phyloP scores from a whole-genome alignment of 2,329 filamentous ascomycete species.

The Endoconidiophora laricicola region DNA sequence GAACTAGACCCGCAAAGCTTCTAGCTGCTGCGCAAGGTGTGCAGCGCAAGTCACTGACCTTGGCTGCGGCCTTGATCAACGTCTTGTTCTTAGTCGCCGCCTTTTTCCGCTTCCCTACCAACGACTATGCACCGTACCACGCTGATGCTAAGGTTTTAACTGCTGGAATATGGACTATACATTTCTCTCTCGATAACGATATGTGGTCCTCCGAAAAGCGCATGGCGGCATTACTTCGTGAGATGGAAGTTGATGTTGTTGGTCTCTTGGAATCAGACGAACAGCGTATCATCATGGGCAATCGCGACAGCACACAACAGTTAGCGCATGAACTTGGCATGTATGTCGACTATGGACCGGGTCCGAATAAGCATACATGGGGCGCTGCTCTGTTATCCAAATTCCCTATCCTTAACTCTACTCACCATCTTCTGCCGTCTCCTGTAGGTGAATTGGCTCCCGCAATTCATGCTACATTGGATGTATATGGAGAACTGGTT shows the following conservation, averaged over 20 bases:
- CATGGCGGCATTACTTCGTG: slow-evolving; percentile 78
- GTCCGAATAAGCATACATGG: slow-evolving; percentile 98
- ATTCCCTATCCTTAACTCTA: slow-evolving; percentile 93
- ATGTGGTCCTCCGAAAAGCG: slow-evolving; percentile 97
- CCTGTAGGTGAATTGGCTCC: slow-evolving; percentile 90
- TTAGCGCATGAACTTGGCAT: slow-evolving; percentile 92
- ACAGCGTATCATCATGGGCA: slow-evolving; percentile 98
- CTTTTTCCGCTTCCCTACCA: slow-evolving; percentile 80
- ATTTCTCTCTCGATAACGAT: slow-evolving; percentile 94
- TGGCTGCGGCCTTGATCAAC: slow-evolving; percentile 57
- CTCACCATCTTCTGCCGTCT: slow-evolving; percentile 83
- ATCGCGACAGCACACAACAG: slow-evolving; percentile 88
- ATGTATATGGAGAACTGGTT: slow-evolving; percentile 76
- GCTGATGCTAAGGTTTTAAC: slow-evolving; percentile 74
- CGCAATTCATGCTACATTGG: slow-evolving; percentile 89
- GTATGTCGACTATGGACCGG: slow-evolving; percentile 95
- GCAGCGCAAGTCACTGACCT: slow-evolving; percentile 35
- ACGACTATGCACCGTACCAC: slow-evolving; percentile 85
- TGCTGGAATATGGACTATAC: slow-evolving; percentile 95
- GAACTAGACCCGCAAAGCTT: slow-evolving; percentile 13
- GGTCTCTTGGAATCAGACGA: slow-evolving; percentile 87
- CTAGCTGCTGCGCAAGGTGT: slow-evolving; percentile 18
- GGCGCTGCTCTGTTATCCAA: slow-evolving; percentile 84
- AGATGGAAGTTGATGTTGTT: slow-evolving; percentile 92
- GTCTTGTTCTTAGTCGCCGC: slow-evolving; percentile 64